A percentile compares a stretch with the other conserved stretches of the same genome.
These are phyloP conservation scores for Arthrobotrys iridis DNA, from an alignment of 2,329 filamentous ascomycete genomes.

Conservation along the genomic window DNA sequence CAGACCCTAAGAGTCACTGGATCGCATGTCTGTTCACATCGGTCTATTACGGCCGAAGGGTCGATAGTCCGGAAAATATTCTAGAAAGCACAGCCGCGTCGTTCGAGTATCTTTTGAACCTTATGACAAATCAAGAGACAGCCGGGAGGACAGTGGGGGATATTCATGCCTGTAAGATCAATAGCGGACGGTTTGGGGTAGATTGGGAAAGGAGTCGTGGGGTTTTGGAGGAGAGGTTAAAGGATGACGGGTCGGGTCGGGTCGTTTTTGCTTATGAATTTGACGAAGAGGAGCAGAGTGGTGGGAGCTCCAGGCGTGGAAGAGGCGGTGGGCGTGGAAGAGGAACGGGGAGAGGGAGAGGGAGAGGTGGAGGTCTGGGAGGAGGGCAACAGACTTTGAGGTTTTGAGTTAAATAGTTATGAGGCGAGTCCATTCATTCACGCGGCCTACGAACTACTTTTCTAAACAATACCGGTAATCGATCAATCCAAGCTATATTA, in stretches of 20 bases:
- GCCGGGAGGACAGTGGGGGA: slow-evolving; percentile 4
- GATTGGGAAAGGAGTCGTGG: slow-evolving; percentile 25
- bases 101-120: slow-evolving; percentile 36
- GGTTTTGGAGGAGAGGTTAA: slow-evolving; percentile 22
- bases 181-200: slow-evolving; percentile 48
- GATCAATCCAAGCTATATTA: no score
- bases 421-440: no score
- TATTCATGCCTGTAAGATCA: slow-evolving; percentile 48
- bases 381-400: not conserved
- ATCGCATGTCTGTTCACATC: slow-evolving; percentile 50
- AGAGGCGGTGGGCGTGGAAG: slow-evolving; percentile 18
- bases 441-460: no score
- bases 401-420: not conserved
- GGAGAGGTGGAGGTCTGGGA: not conserved
- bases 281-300: slow-evolving; percentile 18
- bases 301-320: not conserved
- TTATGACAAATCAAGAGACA: not conserved
- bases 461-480: no score
- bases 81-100: slow-evolving; percentile 13
- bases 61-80: slow-evolving; percentile 31
- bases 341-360: slow-evolving; percentile 1
- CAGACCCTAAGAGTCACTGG: slow-evolving; percentile 20
- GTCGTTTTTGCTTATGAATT: slow-evolving; percentile 40
- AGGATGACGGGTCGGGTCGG: slow-evolving; percentile 24
- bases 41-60: slow-evolving; percentile 19